A percentile compares a stretch with the other conserved stretches of the same genome.
These are phyloP conservation scores for Colletotrichum sp. DNA, from an alignment of 2,329 filamentous ascomycete genomes.

Conservation along the genomic window DNA sequence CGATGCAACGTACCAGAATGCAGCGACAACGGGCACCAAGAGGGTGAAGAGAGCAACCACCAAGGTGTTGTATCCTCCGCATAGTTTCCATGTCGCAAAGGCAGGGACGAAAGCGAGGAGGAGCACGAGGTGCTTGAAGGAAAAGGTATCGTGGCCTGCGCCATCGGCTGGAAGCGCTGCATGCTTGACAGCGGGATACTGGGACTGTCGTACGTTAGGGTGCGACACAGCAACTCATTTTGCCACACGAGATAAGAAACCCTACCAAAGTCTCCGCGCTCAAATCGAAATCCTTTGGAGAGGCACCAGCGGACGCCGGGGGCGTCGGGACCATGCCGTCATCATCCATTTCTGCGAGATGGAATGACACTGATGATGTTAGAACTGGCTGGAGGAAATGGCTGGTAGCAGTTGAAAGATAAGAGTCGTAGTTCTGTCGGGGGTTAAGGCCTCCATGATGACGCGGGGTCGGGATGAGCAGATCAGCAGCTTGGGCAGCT, in stretches of 20 bases:
- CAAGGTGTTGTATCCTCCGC: slow-evolving; percentile 80
- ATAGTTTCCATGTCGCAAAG: slow-evolving; percentile 77
- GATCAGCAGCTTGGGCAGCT: background rate
- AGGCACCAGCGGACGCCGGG: too few species aligned
- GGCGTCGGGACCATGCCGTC: too few species aligned
- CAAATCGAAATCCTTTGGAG: too few species aligned
- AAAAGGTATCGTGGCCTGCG: slow-evolving; percentile 78
- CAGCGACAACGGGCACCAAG: slow-evolving; percentile 70
- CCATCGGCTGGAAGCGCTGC: slow-evolving; percentile 83
- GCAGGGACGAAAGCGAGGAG: slow-evolving; percentile 70
- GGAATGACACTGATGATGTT: too few species aligned
- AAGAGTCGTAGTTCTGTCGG: too few species aligned
- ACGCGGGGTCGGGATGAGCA: background rate
- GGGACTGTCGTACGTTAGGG: background rate
- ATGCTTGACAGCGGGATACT: slow-evolving; percentile 88
- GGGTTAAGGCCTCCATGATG: too few species aligned
- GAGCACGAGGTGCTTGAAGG: slow-evolving; percentile 72
- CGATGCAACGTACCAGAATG: slow-evolving; percentile 78
- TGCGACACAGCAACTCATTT: too few species aligned
- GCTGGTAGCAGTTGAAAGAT: too few species aligned
- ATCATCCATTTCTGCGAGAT: too few species aligned
- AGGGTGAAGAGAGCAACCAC: slow-evolving; percentile 77
- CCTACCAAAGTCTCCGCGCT: too few species aligned
- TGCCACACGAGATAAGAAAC: too few species aligned
- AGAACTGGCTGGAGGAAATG: too few species aligned